Conservation (phyloP, 73 alveolate species). For the Tetrahymena borealis region DNA sequence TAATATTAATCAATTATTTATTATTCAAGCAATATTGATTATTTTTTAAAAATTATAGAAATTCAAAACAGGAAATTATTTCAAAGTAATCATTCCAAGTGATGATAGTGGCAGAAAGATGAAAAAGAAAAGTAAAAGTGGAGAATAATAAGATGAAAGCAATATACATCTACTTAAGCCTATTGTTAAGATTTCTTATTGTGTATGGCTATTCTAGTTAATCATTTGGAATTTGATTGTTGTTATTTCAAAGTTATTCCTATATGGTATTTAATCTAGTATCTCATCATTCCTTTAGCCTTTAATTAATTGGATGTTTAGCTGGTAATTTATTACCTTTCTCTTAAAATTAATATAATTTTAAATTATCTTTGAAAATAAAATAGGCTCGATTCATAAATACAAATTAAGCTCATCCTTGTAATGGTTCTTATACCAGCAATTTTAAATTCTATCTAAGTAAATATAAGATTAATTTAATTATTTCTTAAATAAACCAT, state of each 20-base stretch:
- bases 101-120: neutral
- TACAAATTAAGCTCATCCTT: neutral
- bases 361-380: neutral
- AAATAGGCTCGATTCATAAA: neutral
- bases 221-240: neutral
- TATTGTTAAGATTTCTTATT: neutral
- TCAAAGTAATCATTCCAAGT: neutral
- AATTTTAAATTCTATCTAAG: neutral
- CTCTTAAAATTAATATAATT: neutral
- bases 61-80: neutral
- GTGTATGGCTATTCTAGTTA: neutral
- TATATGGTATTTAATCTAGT: neutral
- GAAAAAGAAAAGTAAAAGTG: neutral
- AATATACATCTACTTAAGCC: neutral
- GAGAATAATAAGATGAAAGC: neutral
- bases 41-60: neutral
- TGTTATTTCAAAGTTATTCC: neutral
- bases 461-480: neutral
- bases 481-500: neutral
- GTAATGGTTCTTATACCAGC: neutral
- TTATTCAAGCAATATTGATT: neutral
- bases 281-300: neutral
- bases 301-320: neutral
- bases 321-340: neutral
- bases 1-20: neutral